Conservation (phyloP, 495 filamentous ascomycete species). For the Viridothelium virens region DNA sequence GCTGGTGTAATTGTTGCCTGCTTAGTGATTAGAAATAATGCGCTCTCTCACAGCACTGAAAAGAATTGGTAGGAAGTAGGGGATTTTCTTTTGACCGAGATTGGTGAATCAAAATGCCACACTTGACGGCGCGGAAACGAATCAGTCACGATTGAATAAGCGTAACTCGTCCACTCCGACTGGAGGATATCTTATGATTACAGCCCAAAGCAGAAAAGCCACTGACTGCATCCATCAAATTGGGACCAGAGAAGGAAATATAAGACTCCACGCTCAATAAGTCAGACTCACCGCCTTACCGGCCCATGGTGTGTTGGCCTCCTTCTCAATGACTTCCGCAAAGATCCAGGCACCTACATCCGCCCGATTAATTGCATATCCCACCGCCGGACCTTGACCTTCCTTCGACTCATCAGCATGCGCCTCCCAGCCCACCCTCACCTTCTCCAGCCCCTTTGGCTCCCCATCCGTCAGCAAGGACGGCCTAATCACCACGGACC, state of each 20-base stretch:
- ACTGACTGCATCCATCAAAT: no score
- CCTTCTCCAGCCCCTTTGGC: slow-evolving; percentile 23
- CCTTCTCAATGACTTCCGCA: slow-evolving; percentile 23
- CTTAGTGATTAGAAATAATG: no score
- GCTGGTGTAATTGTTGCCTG: no score
- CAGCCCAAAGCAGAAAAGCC: no score
- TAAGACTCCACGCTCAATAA: slow-evolving; percentile 1
- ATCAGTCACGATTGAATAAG: no score
- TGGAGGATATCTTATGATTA: no score
- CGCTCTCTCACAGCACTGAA: no score
- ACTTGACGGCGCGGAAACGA: no score
- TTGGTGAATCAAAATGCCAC: no score
- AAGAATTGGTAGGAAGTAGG: no score
- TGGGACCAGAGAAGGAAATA: not conserved
- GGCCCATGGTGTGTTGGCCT: slow-evolving; percentile 11
- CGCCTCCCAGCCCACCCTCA: slow-evolving; percentile 23
- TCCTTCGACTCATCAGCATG: not conserved
- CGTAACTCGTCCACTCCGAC: no score
- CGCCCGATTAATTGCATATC: slow-evolving; percentile 26
- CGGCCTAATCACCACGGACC: slow-evolving; percentile 15
- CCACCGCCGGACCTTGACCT: slow-evolving; percentile 24
- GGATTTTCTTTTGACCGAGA: no score
- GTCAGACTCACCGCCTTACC: slow-evolving; percentile 17
- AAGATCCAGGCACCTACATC: slow-evolving; percentile 35
- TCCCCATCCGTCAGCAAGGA: slow-evolving; percentile 25